Percentiles rank a stretch among this genome's conserved stretches.
phyloP scores from a whole-genome alignment of 2,329 filamentous ascomycete species.

The Cordyceps farinosa region DNA sequence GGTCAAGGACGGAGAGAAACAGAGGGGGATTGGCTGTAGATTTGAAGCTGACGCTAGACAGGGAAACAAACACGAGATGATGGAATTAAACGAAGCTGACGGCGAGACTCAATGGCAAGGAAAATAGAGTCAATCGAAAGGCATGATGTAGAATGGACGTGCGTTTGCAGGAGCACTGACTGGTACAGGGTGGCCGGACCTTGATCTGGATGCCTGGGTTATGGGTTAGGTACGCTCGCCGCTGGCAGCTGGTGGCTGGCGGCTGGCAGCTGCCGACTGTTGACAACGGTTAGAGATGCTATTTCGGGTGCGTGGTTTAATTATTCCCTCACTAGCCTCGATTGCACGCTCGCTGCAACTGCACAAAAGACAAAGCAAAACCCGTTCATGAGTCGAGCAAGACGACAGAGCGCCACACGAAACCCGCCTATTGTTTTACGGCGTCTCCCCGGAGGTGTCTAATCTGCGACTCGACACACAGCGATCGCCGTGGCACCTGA shows the following conservation, averaged over 20 bases:
- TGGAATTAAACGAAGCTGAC: not conserved
- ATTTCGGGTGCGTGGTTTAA: conserved; percentile 4
- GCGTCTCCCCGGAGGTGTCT: conserved; percentile 2
- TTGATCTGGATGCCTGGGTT: not conserved
- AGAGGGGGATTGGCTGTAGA: not conserved
- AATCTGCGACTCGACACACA: conserved; percentile 1
- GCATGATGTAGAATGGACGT: not conserved
- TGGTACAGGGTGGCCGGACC: not conserved
- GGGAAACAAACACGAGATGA: not conserved
- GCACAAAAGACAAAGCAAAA: conserved; percentile 3
- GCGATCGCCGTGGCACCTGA: conserved; percentile 14
- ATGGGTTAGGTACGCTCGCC: not conserved
- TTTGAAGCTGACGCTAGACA: conserved; percentile 4
- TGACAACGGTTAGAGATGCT: conserved; percentile 6
- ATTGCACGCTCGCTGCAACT: not conserved
- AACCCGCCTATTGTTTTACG: conserved; percentile 7
- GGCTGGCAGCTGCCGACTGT: not conserved
- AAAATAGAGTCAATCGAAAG: not conserved
- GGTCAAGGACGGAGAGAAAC: not conserved
- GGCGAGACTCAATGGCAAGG: not conserved
- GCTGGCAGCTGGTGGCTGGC: not conserved
- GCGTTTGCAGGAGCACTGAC: not conserved
- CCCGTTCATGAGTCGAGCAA: conserved; percentile 13
- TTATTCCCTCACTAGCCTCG: conserved; percentile 15
- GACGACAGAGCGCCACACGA: conserved; percentile 8